phyloP scores from a whole-genome alignment of 768 basidiomycete genomes.

The Hygrocybe punicea region DNA sequence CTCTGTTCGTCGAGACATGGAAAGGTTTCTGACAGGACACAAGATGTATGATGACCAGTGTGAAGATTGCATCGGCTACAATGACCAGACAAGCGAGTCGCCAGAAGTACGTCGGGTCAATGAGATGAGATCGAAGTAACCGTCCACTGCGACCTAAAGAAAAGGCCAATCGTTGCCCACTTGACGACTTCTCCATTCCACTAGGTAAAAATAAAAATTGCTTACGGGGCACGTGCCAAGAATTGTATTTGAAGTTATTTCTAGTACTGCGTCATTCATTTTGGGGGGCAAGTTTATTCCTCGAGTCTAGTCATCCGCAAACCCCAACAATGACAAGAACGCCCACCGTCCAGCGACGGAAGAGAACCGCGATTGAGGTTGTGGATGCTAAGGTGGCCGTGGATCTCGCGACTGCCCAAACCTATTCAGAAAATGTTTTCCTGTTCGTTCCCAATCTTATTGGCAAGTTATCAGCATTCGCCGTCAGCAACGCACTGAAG shows the following conservation, averaged over 20 bases:
- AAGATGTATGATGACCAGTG: constrained; percentile 73
- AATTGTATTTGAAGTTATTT: no score
- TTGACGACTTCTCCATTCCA: no score
- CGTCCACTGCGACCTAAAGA: constrained; percentile 6
- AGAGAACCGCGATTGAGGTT: constrained; percentile 58
- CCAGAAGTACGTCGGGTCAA: constrained; percentile 64
- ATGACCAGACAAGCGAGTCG: constrained; percentile 59
- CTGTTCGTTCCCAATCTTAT: constrained; percentile 97
- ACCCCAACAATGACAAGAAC: not conserved
- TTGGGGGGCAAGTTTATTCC: no score
- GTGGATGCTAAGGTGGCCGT: constrained; percentile 84
- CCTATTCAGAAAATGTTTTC: constrained; percentile 93
- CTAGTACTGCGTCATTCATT: no score
- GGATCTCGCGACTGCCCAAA: constrained; percentile 80
- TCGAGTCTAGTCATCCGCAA: no score
- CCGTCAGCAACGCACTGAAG: not conserved
- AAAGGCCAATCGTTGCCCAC: no score
- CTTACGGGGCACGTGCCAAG: no score
- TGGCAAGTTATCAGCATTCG: constrained; percentile 47
- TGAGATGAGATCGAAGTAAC: constrained; percentile 39
- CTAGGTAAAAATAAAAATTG: no score
- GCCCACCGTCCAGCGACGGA: constrained; percentile 30
- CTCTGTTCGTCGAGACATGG: constrained; percentile 5
- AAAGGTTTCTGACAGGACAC: constrained; percentile 67
- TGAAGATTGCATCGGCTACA: constrained; percentile 72